Base-by-base conservation (phyloP, 1,139 yeast species). In the Pichia norvegensis region DNA sequence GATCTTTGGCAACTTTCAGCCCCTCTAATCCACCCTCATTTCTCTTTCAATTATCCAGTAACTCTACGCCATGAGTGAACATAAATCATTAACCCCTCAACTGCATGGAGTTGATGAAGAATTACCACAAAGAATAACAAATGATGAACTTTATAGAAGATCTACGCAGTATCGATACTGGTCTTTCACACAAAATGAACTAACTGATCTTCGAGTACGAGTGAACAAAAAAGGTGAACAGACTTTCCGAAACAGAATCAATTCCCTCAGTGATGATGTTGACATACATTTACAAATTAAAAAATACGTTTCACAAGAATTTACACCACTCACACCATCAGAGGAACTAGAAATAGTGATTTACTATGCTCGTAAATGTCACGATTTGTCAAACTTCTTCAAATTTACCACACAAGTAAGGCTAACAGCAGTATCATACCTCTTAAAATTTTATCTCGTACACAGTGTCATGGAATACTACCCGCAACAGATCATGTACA, bases 391-490 rank as follows among this genome's bases (percentile, higher is more conserved):
- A 2, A 70, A 70, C 42, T 70, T 71, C 50, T 72, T 80, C 58
- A 70, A 75, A 49, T 65, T 82, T 60, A 84, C 86, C 1, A 73
- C 85, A 0, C 84, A 79, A 49, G 83, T 79, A 3, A 64, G 75
- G 42, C 66, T 96, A 9, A 87, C 97, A 0, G 95, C 97, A 0
- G 77, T 87, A 3, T 74, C 87, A 14, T 92, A 84, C 60, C 77
- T 94, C 60, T 78, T 81, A 59, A 81, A 83, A 60, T 94, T 92
- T 63, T 94, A 82, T 60, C 70, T 92, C 38, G 73, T 73, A 27
- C 79, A 86, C 58, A 81, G 92, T 22, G 90, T 85, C 29, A 80
- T 87, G 88, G 88, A 86, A 55, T 78, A 76, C 58, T 94, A 86
- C 56, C 98, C 98, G 11, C 86, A 86, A 59, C 76, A 80, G 53